These are phyloP conservation scores for Parastagonospora nodorum DNA, from an alignment of 2,329 filamentous ascomycete genomes.

Conservation along the genomic window DNA sequence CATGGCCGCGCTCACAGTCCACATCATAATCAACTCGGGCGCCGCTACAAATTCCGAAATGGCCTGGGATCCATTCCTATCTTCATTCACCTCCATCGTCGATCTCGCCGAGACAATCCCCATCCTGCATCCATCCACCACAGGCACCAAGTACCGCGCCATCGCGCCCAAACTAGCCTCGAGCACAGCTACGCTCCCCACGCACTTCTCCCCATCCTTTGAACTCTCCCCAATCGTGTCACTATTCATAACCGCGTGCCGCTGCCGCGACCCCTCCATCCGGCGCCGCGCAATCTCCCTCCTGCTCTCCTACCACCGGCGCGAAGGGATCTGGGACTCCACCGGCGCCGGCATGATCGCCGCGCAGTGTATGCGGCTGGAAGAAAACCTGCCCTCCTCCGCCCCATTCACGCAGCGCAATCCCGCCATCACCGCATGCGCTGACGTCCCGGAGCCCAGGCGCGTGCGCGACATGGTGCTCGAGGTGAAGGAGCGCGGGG, in stretches of 20 bases:
- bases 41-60: constrained; percentile 22
- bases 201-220: constrained; percentile 32
- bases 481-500: background rate
- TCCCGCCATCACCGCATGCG: background rate
- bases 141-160: background rate
- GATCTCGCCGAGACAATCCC: constrained; percentile 35
- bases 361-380: constrained; percentile 24
- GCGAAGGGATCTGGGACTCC: constrained; percentile 37
- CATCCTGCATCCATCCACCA: constrained; percentile 8
- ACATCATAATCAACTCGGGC: constrained; percentile 23
- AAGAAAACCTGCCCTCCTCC: constrained; percentile 13
- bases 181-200: constrained; percentile 12
- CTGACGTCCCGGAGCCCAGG: background rate
- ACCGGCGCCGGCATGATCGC: constrained; percentile 30
- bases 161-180: constrained; percentile 22
- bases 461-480: background rate
- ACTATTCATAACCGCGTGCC: constrained; percentile 30
- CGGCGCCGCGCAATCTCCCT: constrained; percentile 31
- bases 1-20: constrained; percentile 28
- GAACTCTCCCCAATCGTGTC: constrained; percentile 35
- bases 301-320: constrained; percentile 26
- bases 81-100: constrained; percentile 29
- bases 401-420: background rate
- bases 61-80: constrained; percentile 29
- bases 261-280: constrained; percentile 33